A percentile compares a stretch with the other conserved stretches of the same genome.
Conservation (phyloP, 2,329 filamentous ascomycete species). For the Curvularia hawaiiensis region DNA sequence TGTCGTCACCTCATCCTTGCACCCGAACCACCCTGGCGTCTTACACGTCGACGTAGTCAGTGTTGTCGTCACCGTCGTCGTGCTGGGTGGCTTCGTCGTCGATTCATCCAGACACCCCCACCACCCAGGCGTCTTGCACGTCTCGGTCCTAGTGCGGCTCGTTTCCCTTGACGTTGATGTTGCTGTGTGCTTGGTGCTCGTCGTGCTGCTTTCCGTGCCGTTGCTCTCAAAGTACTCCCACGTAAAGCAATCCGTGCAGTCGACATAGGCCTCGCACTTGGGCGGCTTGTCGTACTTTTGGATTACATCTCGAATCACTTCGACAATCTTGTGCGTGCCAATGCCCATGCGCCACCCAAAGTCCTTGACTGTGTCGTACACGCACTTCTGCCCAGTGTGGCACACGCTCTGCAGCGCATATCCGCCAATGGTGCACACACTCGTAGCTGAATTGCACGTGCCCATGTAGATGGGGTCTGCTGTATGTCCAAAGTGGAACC, state of each 20-base stretch:
- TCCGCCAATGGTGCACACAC: slow-evolving; percentile 86
- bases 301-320: slow-evolving; percentile 87
- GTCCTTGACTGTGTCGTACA: slow-evolving; percentile 90
- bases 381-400: slow-evolving; percentile 84
- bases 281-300: slow-evolving; percentile 82
- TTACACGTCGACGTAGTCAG: slow-evolving; percentile 51
- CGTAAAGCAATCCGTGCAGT: slow-evolving; percentile 85
- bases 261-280: slow-evolving; percentile 72
- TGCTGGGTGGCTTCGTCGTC: slow-evolving; percentile 57
- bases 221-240: slow-evolving; percentile 98
- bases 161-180: slow-evolving; percentile 58
- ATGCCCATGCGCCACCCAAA: slow-evolving; percentile 92
- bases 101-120: slow-evolving; percentile 78
- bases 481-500: slow-evolving; percentile 92
- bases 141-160: slow-evolving; percentile 72
- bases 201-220: slow-evolving; percentile 74
- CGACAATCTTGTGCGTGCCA: slow-evolving; percentile 86
- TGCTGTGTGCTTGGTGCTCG: slow-evolving; percentile 55
- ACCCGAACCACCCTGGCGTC: slow-evolving; percentile 69
- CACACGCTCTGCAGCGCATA: slow-evolving; percentile 95
- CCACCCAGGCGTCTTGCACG: slow-evolving; percentile 92
- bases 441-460: slow-evolving; percentile 87
- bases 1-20: slow-evolving; percentile 59
- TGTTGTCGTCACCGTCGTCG: slow-evolving; percentile 50
- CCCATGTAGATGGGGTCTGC: slow-evolving; percentile 96